Base-by-base conservation (phyloP, 2,329 filamentous ascomycete genomes). In the Geosmithia flava region DNA sequence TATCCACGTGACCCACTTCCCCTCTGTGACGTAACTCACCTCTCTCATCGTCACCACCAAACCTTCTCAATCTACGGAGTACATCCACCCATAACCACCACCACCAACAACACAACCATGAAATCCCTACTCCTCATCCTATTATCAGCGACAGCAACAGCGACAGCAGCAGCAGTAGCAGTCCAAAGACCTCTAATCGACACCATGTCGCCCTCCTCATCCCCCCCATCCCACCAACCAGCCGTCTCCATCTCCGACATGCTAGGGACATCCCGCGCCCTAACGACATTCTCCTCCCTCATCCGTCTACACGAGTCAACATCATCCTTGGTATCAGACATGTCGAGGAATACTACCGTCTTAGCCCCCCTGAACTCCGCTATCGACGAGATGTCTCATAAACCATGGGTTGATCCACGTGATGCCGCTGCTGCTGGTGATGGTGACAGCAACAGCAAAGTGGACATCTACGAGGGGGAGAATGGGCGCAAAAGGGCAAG, bases 281-380 rank as follows among this genome's bases (percentile, higher is more conserved):
- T 95, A 60, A 89, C 87, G 53, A 82, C 90, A 55, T 97, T 96
- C 66, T 85, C 87, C 29, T 81, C 81, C 42, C 80, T 95, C 58
- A 83, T 84, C 5, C 80, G 89, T 50, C 83, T 91, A 59, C 80
- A 90, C 56, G 76, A 81, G 44, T 67, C 74, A n/a, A 74, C 90
- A 19, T 76, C 80, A 10, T 67, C 70, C 20, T 84, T 86, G 1
- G 76, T 97, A 15, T 77, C 85, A 55, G 76, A 87, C 60, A 64
- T 72, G 1, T 60, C 68, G 1, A 65, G 75, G 50, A 90, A 91
- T 61, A 86, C 86, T 16, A 96, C 89, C 2, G 81, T 97, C 20
- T 78, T 97, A 2, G 91, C 90, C 5, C 93, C 93, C 1, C 70
- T 86, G 48, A 97, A 98, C 70, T 80, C 77, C 17, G 88, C 83